Evolutionary conservation across 345 rosid species (phyloP), one percentile per base, ranked within the genome.

Genomic region (Mangifera indica): DNA sequence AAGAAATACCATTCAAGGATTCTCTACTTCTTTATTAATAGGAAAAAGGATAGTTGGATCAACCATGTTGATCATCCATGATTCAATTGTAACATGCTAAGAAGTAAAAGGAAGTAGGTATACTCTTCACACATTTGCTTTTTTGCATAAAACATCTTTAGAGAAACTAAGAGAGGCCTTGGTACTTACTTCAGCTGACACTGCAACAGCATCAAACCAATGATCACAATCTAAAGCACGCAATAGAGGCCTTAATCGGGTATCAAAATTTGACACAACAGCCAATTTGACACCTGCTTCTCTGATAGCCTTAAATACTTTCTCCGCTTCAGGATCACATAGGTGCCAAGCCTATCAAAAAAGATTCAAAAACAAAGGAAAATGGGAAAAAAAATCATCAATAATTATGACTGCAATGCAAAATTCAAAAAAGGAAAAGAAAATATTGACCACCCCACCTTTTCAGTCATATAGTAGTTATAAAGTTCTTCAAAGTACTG

Each of bases 121-220:
- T 40, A 60, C 60, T 32, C 26, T 22, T 58, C 26, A 13, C 13
- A 45, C n/a, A 34, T 12, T n/a, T 25, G 54, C 25, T 46, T 17
- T n/a, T 49, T n/a, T 17, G 46, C 10, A 17, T 20, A 45, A 12
- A 60, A 49, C 34, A 32, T 29, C 25, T 49, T 29, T n/a, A 29
- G 53, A 76, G 25, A 53, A 76, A 26, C 24, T 66, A 63, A 25
- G 54, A 63, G 60, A 65, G 66, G 18, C 18, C 46, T 45, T 6
- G 25, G 18, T 22, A 32, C 82, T 84, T 82, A 92, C 99, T 80
- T 95, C 99, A 79, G 99, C 99, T 70, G 99, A 95, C 73, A 91
- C 94, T 73, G 99, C 98, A 67, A 95, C 79, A 46, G 96, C 99
- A 70, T 95, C 99, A 66, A 95, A 95, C 99, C 99, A 95, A 21